phyloP scores from a whole-genome alignment of 2,329 filamentous ascomycete species.

The Venturiaceae sp. region DNA sequence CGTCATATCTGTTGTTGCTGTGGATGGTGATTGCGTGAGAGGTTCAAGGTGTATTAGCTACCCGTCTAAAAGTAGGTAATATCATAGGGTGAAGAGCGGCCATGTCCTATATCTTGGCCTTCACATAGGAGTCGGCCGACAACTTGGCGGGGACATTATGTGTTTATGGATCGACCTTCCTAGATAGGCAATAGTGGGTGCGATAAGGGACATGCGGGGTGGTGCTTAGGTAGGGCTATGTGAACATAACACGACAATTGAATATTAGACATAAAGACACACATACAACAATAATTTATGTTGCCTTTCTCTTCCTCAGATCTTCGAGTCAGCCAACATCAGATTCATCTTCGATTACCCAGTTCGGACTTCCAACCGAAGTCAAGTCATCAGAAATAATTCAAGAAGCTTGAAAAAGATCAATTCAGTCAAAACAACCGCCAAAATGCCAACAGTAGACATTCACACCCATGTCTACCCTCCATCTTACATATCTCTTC shows the following conservation, averaged over 20 bases:
- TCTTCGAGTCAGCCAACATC: too few species aligned
- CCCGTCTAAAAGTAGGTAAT: not conserved
- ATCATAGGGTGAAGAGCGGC: not conserved
- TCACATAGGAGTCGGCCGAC: not conserved
- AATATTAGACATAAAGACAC: too few species aligned
- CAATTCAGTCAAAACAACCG: not conserved
- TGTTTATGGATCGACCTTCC: not conserved
- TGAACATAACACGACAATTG: too few species aligned
- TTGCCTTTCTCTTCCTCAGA: too few species aligned
- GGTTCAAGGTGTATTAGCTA: not conserved
- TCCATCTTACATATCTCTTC: slow-evolving; percentile 47
- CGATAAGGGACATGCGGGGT: not conserved
- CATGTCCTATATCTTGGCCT: not conserved
- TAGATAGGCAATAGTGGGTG: not conserved
- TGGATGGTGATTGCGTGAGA: not conserved
- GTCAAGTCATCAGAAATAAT: too few species aligned
- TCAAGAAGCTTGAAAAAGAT: too few species aligned
- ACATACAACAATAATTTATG: too few species aligned
- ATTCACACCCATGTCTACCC: slow-evolving; percentile 57
- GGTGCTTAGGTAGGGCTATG: too few species aligned
- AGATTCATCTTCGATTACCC: too few species aligned
- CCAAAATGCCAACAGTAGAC: slow-evolving; percentile 20
- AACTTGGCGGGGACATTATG: not conserved
- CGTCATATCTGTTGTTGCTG: slow-evolving; percentile 11
- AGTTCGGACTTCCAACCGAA: too few species aligned